Base-by-base conservation (phyloP, 2,329 filamentous ascomycete species). In the Fusarium sp. region DNA sequence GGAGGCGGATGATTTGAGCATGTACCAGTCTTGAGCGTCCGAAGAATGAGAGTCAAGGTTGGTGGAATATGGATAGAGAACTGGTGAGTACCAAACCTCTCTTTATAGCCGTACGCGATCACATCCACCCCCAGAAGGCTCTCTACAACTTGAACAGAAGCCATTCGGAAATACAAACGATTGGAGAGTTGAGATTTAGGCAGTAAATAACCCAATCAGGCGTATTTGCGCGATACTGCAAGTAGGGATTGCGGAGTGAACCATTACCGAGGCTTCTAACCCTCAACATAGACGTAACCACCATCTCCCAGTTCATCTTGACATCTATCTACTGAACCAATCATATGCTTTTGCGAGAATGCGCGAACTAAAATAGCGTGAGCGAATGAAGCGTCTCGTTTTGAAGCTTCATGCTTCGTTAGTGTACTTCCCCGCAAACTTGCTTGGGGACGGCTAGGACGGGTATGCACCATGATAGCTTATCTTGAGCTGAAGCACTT, bases 51-150 rank as follows among this genome's bases (percentile, higher is more conserved):
- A 1, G 18, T 38, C 37, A 19, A 11, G 6, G 4, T 38, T 7
- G 10, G 37, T 21, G 18, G 2, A 10, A 33, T 4, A 14, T 33
- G 16, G 5, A 33, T 5, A 33, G 29, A 27, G 12, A 29, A 39
- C 10, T 3, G 7, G 14, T 14, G 33, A 38, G 23, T n/a, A 27
- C 1, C 1, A 18, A 5, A 33, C 0, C 2, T n/a, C 14, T 12
- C 19, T 54, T 52, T 54, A 54, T 54, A 54, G 19, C 12, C 19
- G 8, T n/a, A 4, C 21, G 15, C 10, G 19, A 18, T 38, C 7
- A 15, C 10, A n/a, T 10, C 19, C n/a, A 16, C 11, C n/a, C n/a
- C 18, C 12, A 0, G n/a, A 51, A 9, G 16, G 3, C 12, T 51
- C 12, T 49, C 27, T 18, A 4, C 3, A 19, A 10, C 4, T 35